Evolutionary conservation across 768 basidiomycete species (phyloP).

Genomic region (Boletus vinaceobasis): DNA sequence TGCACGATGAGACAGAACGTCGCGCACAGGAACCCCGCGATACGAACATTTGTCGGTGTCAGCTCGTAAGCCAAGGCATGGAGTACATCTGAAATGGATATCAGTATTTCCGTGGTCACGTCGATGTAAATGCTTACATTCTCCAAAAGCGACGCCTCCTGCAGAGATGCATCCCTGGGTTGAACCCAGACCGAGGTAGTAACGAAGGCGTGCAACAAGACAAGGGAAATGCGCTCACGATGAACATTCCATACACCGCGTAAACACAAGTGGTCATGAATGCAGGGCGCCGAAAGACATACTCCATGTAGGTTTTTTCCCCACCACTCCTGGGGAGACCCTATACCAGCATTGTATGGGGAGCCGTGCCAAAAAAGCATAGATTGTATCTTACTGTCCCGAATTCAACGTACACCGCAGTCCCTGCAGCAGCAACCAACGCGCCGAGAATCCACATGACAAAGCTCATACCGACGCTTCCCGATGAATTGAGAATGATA

Average conservation of each 20-base stretch:
- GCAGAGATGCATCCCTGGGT: constrained; percentile 55
- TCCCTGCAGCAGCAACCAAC: constrained; percentile 60
- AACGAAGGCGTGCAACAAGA: not conserved
- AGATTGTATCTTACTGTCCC: constrained; percentile 51
- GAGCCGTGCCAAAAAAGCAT: not conserved
- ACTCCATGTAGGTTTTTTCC: constrained; percentile 76
- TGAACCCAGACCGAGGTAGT: not conserved
- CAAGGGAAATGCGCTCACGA: constrained; percentile 37
- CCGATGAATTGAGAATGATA: constrained; percentile 61
- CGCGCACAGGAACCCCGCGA: constrained; percentile 53
- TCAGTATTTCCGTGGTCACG: not conserved
- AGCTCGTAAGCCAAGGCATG: constrained; percentile 49
- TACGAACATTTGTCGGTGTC: constrained; percentile 45
- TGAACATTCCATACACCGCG: constrained; percentile 53
- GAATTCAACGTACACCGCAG: constrained; percentile 70
- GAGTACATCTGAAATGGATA: constrained; percentile 49
- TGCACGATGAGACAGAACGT: constrained; percentile 58
- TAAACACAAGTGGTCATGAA: constrained; percentile 61
- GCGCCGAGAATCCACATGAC: constrained; percentile 72
- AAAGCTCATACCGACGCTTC: constrained; percentile 66
- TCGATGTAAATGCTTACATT: constrained; percentile 46
- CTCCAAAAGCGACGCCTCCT: constrained; percentile 64
- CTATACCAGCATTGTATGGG: constrained; percentile 28
- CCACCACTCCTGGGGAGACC: constrained; percentile 69
- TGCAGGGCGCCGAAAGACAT: constrained; percentile 59